Percentiles rank a stretch among this genome's conserved stretches.
Evolutionary conservation across 2,329 filamentous ascomycete species (phyloP).

Genomic region (Aciculosporium take): DNA sequence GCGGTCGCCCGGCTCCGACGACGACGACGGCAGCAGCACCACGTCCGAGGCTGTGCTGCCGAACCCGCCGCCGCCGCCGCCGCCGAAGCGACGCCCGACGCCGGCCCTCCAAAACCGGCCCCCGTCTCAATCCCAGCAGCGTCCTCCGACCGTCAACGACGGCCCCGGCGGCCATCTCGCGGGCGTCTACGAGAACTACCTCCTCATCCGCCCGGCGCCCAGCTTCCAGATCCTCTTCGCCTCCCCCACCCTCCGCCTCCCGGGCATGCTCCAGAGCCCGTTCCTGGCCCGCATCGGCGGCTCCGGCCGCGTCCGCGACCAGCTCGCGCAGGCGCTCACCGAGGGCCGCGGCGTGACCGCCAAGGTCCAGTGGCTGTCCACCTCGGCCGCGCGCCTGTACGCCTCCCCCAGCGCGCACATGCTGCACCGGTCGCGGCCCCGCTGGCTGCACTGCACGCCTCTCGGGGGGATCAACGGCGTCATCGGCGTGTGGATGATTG

Average conservation of each 20-base stretch:
- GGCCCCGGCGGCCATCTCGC: constrained; percentile 13
- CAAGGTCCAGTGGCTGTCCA: constrained; percentile 57
- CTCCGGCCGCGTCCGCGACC: constrained; percentile 29
- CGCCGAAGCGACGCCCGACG: too few species aligned
- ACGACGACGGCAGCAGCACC: not conserved
- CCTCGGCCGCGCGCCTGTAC: too few species aligned
- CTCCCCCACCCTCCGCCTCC: constrained; percentile 48
- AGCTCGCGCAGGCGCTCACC: constrained; percentile 41
- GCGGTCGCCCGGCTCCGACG: not conserved
- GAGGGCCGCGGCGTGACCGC: constrained; percentile 61
- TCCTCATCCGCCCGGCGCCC: constrained; percentile 51
- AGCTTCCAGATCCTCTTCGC: constrained; percentile 54
- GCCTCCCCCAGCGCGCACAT: too few species aligned
- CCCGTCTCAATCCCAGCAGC: too few species aligned
- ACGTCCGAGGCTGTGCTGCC: too few species aligned
- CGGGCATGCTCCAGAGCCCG: constrained; percentile 48
- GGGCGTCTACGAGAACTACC: constrained; percentile 37
- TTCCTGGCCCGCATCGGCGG: constrained; percentile 42
- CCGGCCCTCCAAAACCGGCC: too few species aligned
- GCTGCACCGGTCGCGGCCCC: too few species aligned
- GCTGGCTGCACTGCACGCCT: constrained; percentile 2
- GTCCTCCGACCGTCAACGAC: too few species aligned
- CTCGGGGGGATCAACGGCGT: not conserved
- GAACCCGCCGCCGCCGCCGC: too few species aligned
- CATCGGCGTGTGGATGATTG: constrained; percentile 1